Evolutionary conservation across 2,329 filamentous ascomycete genomes (phyloP).

Genomic region (Aspergillus latus): DNA sequence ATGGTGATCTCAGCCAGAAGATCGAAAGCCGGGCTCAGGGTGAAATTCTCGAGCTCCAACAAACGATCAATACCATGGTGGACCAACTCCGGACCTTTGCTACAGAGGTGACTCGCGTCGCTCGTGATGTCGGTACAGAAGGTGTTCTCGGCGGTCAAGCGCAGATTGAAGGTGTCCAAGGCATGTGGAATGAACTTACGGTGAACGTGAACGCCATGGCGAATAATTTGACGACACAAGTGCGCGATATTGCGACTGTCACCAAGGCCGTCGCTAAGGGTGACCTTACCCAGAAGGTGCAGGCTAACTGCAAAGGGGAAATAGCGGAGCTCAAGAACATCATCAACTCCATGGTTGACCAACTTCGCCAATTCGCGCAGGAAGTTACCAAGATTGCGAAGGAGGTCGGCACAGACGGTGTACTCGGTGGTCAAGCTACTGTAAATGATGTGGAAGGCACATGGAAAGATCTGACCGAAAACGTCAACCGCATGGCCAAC

Average conservation of each 20-base stretch:
- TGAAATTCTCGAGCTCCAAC: conserved; percentile 78
- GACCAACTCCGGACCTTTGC: conserved; percentile 81
- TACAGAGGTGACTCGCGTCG: conserved; percentile 78
- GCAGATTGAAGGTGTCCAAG: conserved; percentile 78
- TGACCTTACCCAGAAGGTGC: conserved; percentile 94
- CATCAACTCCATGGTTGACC: conserved; percentile 99
- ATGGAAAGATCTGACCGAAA: conserved; percentile 92
- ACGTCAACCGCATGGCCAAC: conserved; percentile 98
- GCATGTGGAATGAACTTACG: conserved; percentile 85
- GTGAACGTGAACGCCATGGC: conserved; percentile 88
- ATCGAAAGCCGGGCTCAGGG: conserved; percentile 78
- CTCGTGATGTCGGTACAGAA: conserved; percentile 80
- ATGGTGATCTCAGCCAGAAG: conserved; percentile 80
- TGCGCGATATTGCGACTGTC: conserved; percentile 87
- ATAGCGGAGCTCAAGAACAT: conserved; percentile 94
- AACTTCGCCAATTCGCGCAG: conserved; percentile 91
- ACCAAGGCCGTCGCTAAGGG: conserved; percentile 72
- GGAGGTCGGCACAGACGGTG: conserved; percentile 94
- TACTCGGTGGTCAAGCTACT: conserved; percentile 89
- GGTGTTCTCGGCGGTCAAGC: conserved; percentile 80
- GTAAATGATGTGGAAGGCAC: conserved; percentile 96
- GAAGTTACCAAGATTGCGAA: conserved; percentile 96
- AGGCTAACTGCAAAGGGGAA: conserved; percentile 87
- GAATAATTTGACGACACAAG: conserved; percentile 81
- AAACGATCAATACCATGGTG: conserved; percentile 88